Evolutionary conservation across 352 stramenopile species (phyloP).

Genomic region (Peronosclerospora sorghi): DNA sequence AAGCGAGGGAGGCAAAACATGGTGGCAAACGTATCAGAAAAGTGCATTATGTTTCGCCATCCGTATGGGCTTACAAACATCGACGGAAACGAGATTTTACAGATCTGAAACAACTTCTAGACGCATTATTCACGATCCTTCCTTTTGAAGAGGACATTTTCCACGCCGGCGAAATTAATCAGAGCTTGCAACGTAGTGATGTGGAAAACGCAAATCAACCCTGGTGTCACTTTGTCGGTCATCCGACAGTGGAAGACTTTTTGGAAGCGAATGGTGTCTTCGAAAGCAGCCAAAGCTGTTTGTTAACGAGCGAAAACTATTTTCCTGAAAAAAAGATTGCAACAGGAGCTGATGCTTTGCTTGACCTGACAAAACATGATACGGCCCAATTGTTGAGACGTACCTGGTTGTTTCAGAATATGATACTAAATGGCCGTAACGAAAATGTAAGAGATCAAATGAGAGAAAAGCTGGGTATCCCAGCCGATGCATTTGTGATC

Average conservation of each 20-base stretch:
- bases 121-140: constrained; percentile 62
- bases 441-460: neutral
- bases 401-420: constrained; percentile 7
- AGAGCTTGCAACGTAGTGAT: neutral
- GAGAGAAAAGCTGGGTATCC: constrained; percentile 16
- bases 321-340: neutral
- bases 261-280: constrained; percentile 36
- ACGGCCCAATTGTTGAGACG: constrained; percentile 2
- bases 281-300: constrained; percentile 1
- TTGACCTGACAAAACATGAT: constrained; percentile 19
- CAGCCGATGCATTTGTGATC: constrained; percentile 32
- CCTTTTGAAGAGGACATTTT: constrained; percentile 61
- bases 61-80: constrained; percentile 64
- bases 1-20: constrained; percentile 2
- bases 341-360: constrained; percentile 13
- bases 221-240: constrained; percentile 56
- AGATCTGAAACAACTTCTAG: constrained; percentile 29
- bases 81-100: constrained; percentile 23
- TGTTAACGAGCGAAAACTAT: neutral
- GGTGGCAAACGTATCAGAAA: constrained; percentile 19
- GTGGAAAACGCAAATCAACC: neutral
- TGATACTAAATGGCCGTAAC: constrained; percentile 12
- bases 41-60: constrained; percentile 72
- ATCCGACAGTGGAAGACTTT: constrained; percentile 62
- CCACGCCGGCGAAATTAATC: neutral